Conservation (phyloP, 805 yeast genomes). For the Candida michaelii region DNA sequence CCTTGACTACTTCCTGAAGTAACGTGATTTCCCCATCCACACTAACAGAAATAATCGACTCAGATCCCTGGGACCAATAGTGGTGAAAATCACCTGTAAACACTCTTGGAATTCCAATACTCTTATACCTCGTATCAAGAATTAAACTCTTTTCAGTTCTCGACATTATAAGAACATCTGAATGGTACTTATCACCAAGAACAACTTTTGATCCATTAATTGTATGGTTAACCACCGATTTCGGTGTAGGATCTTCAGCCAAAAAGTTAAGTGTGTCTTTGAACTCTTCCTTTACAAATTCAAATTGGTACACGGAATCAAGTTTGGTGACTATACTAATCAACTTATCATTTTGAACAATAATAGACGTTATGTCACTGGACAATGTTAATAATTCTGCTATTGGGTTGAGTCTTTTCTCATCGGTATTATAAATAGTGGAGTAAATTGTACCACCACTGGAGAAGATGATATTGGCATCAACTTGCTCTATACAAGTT, state of each 20-base stretch:
- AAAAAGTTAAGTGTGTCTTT: conserved; percentile 15
- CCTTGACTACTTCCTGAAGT: conserved; percentile 16
- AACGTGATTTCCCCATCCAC: conserved; percentile 38
- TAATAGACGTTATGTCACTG: conserved; percentile 30
- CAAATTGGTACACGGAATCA: conserved; percentile 36
- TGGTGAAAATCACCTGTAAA: conserved; percentile 21
- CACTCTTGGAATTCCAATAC: conserved; percentile 35
- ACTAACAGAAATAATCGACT: conserved; percentile 26
- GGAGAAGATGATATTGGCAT: conserved; percentile 31
- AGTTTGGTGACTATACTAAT: conserved; percentile 29
- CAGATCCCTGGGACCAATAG: conserved; percentile 9
- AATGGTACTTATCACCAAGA: conserved; percentile 37
- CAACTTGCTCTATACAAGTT: conserved; percentile 34
- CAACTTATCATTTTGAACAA: conserved; percentile 17
- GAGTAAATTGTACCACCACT: conserved; percentile 29
- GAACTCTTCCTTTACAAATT: conserved; percentile 11
- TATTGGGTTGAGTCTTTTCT: conserved; percentile 32
- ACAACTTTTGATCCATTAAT: conserved; percentile 21
- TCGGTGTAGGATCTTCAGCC: conserved; percentile 34
- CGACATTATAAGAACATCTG: conserved; percentile 28
- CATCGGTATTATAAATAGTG: conserved; percentile 33
- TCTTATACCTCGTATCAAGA: conserved; percentile 13
- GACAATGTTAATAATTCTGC: conserved; percentile 24
- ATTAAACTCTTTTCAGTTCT: conserved; percentile 11
- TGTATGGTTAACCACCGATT: conserved; percentile 32